phyloP scores from a whole-genome alignment of 345 rosid genomes.

The Schrenkiella parvula region DNA sequence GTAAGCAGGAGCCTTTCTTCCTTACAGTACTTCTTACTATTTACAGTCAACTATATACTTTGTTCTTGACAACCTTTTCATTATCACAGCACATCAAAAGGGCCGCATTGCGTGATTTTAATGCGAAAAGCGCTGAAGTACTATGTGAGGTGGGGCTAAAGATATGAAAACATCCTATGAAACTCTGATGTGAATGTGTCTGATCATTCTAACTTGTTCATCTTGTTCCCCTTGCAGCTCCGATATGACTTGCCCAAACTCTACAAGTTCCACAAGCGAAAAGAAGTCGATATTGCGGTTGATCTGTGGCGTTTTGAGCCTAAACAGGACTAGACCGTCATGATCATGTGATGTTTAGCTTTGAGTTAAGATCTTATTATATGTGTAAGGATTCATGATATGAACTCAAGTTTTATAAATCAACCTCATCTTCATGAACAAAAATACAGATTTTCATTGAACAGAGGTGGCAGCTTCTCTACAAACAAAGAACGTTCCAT shows the following conservation, averaged over 20 bases:
- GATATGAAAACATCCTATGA: background rate
- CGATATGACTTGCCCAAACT: conserved; percentile 71
- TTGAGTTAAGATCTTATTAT: background rate
- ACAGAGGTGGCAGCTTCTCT: too few relatives aligned
- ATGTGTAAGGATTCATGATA: background rate
- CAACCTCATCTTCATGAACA: background rate
- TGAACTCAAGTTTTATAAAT: background rate
- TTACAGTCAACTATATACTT: background rate
- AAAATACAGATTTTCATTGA: background rate
- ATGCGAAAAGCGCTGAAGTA: conserved; percentile 86
- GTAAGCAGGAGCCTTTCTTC: conserved; percentile 36
- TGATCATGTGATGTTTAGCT: background rate
- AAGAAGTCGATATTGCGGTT: conserved; percentile 80
- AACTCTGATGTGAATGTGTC: conserved; percentile 2
- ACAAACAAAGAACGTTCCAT: too few relatives aligned
- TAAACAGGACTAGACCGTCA: conserved; percentile 17
- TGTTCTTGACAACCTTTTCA: background rate
- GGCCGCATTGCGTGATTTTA: conserved; percentile 66
- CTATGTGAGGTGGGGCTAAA: conserved; percentile 63
- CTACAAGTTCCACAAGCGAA: conserved; percentile 86
- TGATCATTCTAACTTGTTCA: background rate
- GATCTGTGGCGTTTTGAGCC: conserved; percentile 98
- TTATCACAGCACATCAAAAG: conserved; percentile 64
- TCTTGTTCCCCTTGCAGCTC: conserved; percentile 43
- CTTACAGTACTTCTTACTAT: background rate